Base-by-base conservation (phyloP, 1,139 yeast species). In the Yamadazyma membranifaciens region DNA sequence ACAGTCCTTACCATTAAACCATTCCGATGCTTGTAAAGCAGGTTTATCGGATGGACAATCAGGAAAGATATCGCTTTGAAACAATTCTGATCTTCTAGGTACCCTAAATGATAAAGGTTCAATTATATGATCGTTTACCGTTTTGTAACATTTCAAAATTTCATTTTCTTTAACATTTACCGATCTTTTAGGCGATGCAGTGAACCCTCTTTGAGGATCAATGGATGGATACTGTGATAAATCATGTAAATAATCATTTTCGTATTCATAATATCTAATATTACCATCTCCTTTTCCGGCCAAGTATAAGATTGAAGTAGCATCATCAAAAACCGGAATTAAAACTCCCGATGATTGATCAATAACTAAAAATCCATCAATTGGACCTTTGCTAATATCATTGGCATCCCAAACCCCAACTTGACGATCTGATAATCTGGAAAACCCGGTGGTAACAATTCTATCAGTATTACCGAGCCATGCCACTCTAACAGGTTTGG, bases 241-340 rank as follows among this genome's bases (percentile, higher is more conserved):
- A 50, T 87, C 89, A 63, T 73, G 81, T 46, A 92, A 72, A 51
- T 80, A 83, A 56, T 92, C 98, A 52, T 85, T 81, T 49, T 81
- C 87, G 59, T 77, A 87, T 65, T 92, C 98, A 57, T 72, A 89
- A 65, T 91, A 91, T 56, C 97, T 87, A 57, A 92, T 88, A 62
- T 92, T 92, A 56, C 98, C 98, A 62, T 92, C 98, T 60, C 98
- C 99, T 63, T 92, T 92, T 52, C 98, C 98, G 29, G 96, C 98
- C 48, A 92, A 71, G 59, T 85, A 92, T 47, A 94, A 72, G 44
- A 91, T 80, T 45, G 83, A 79, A 40, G 87, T 88, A 33, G 86
- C 79, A 32, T 80, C 85, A 57, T 92, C 99, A 57, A 71, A 94
- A 56, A 84, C 78, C 20, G 98, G 98, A 75, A 94, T 83, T 60